These are phyloP conservation scores for Ophiocytium majus DNA, from an alignment of 352 stramenopile genomes.

Conservation along the genomic window DNA sequence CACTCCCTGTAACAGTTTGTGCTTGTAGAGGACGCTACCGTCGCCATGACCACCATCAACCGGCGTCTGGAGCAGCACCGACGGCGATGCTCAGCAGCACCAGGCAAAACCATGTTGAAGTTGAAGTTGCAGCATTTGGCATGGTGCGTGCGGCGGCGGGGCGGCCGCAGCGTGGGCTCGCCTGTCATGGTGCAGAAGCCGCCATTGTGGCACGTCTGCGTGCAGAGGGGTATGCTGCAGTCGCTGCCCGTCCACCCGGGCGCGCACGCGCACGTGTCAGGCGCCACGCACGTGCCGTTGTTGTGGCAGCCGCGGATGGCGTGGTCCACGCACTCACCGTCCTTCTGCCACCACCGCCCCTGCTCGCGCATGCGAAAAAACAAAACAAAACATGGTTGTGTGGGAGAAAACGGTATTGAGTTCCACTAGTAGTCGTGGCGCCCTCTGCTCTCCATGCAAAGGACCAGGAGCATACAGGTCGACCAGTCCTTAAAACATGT, in stretches of 20 bases:
- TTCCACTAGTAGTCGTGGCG: conserved; percentile 2
- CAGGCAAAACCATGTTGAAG: too few species aligned
- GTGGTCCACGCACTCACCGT: conserved; percentile 79
- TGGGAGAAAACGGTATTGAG: not conserved
- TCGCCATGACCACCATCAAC: too few species aligned
- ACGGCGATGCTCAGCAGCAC: too few species aligned
- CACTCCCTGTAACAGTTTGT: too few species aligned
- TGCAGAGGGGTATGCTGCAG: conserved; percentile 81
- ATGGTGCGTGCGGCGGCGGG: too few species aligned
- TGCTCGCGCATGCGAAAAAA: not conserved
- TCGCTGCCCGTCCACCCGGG: conserved; percentile 79
- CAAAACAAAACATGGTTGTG: not conserved
- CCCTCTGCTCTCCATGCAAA: not conserved
- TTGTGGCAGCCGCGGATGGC: conserved; percentile 90
- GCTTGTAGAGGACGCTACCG: too few species aligned
- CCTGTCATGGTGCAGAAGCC: conserved; percentile 85
- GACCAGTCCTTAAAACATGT: too few species aligned
- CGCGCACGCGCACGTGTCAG: conserved; percentile 74
- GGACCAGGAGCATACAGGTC: too few species aligned
- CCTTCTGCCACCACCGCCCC: conserved; percentile 59
- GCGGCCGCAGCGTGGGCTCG: too few species aligned
- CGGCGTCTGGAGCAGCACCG: too few species aligned
- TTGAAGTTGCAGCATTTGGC: too few species aligned
- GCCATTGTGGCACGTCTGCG: conserved; percentile 82
- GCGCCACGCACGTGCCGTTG: conserved; percentile 86